A percentile compares a stretch with the other conserved stretches of the same genome.
Evolutionary conservation across 345 rosid genomes (phyloP).

Genomic region (Toxicodendron radicans): DNA sequence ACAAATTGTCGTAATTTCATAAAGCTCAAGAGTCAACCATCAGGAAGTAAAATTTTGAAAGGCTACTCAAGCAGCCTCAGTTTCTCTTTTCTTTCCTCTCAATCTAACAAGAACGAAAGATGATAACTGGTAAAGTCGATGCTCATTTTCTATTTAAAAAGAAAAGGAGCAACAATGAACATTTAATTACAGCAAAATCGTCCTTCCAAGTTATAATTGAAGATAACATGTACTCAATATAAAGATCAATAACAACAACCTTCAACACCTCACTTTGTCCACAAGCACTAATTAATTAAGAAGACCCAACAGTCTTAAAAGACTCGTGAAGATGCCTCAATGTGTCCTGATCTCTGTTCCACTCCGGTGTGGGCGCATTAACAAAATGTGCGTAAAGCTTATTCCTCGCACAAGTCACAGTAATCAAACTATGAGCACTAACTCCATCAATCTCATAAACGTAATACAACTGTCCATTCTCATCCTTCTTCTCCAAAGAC

Average conservation of each 20-base stretch:
- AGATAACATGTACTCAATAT: background rate
- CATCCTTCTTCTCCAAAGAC: slow-evolving; percentile 66
- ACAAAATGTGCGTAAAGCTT: slow-evolving; percentile 93
- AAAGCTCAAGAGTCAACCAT: too few species aligned
- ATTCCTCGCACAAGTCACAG: slow-evolving; percentile 83
- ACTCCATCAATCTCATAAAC: slow-evolving; percentile 78
- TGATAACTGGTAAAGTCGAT: too few species aligned
- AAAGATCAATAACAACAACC: background rate
- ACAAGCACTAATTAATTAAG: background rate
- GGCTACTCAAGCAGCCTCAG: too few species aligned
- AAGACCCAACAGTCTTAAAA: slow-evolving; percentile 62
- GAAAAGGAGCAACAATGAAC: background rate
- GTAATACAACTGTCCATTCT: slow-evolving; percentile 69
- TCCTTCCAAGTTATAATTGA: background rate
- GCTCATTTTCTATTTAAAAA: too few species aligned
- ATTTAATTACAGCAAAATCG: background rate
- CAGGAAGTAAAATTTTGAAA: too few species aligned
- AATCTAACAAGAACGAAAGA: too few species aligned
- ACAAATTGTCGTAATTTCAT: too few species aligned
- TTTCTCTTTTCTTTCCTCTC: too few species aligned
- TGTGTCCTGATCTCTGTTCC: slow-evolving; percentile 74
- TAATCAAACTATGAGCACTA: slow-evolving; percentile 69
- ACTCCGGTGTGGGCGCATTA: slow-evolving; percentile 78
- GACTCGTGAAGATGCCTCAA: slow-evolving; percentile 84
- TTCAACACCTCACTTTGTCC: background rate